Conservation (phyloP, 441 rosid genomes). For the Pelargonium fulgidum region DNA sequence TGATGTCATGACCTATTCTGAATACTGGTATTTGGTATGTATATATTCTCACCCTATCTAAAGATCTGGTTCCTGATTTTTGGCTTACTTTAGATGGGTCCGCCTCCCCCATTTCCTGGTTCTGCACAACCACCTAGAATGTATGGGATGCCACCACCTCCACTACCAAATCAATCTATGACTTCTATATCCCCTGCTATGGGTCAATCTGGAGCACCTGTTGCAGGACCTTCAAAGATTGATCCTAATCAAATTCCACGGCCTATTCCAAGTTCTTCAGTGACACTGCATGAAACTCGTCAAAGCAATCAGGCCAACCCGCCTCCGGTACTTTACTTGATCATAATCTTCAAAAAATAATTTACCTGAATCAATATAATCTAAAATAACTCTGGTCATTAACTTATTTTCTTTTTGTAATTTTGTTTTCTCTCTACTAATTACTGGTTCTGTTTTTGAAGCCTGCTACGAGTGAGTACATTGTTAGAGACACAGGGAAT, state of each 20-base stretch:
- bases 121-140: slow-evolving; percentile 42
- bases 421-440: slow-evolving; percentile 11
- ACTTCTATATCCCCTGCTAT: slow-evolving; percentile 50
- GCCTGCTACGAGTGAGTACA: slow-evolving; percentile 58
- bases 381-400: neutral
- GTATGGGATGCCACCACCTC: slow-evolving; percentile 45
- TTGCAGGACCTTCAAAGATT: slow-evolving; percentile 44
- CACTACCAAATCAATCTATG: slow-evolving; percentile 44
- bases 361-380: neutral
- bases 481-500: slow-evolving; percentile 53
- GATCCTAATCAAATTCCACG: slow-evolving; percentile 66
- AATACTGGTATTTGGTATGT: neutral
- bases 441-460: slow-evolving; percentile 28
- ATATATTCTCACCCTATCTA: slow-evolving; percentile 9
- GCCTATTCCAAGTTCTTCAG: slow-evolving; percentile 45
- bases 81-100: slow-evolving; percentile 35
- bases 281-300: slow-evolving; percentile 46
- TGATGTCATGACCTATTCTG: neutral
- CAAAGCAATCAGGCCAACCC: slow-evolving; percentile 53
- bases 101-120: slow-evolving; percentile 43
- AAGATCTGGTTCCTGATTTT: slow-evolving; percentile 20
- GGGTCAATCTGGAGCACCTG: slow-evolving; percentile 47
- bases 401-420: neutral
- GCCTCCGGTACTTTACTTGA: slow-evolving; percentile 41
- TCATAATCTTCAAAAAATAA: neutral